Percentiles rank a stretch among this genome's conserved stretches.
Evolutionary conservation across 1,139 yeast species (phyloP).

Genomic region (Suhomyces atakaporum): DNA sequence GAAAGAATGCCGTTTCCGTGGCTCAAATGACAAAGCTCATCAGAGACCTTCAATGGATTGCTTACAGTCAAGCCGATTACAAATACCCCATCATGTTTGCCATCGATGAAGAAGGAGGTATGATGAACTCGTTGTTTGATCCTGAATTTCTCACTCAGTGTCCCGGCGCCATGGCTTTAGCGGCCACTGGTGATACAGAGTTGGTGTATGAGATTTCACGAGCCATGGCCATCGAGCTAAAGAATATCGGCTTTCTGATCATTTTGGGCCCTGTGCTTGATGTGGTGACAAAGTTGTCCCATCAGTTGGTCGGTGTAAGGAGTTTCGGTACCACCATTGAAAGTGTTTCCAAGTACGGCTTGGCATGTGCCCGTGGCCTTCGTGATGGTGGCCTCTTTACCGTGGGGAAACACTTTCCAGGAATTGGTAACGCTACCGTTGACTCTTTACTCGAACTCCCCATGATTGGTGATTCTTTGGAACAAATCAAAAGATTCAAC

Average conservation of each 20-base stretch:
- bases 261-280: constrained; percentile 66
- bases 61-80: constrained; percentile 52
- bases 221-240: constrained; percentile 58
- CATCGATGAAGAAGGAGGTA: constrained; percentile 43
- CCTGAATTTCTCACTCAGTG: constrained; percentile 55
- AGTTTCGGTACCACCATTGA: constrained; percentile 64
- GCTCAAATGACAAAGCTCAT: constrained; percentile 54
- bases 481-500: constrained; percentile 54
- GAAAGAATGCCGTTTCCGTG: constrained; percentile 55
- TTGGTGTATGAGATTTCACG: constrained; percentile 56
- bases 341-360: constrained; percentile 57
- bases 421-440: constrained; percentile 63
- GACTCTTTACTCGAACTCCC: constrained; percentile 61
- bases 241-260: constrained; percentile 57
- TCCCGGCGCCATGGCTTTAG: constrained; percentile 68
- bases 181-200: constrained; percentile 55
- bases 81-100: constrained; percentile 50
- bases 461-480: constrained; percentile 58
- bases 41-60: constrained; percentile 56
- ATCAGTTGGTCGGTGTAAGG: constrained; percentile 61
- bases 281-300: constrained; percentile 58
- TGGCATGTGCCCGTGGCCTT: constrained; percentile 57
- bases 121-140: constrained; percentile 60
- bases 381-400: constrained; percentile 57
- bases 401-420: constrained; percentile 69